Percentiles rank a stretch among this genome's conserved stretches.
Evolutionary conservation across 306 rosid genomes (phyloP).

Genomic region (Cucurbita maxima): DNA sequence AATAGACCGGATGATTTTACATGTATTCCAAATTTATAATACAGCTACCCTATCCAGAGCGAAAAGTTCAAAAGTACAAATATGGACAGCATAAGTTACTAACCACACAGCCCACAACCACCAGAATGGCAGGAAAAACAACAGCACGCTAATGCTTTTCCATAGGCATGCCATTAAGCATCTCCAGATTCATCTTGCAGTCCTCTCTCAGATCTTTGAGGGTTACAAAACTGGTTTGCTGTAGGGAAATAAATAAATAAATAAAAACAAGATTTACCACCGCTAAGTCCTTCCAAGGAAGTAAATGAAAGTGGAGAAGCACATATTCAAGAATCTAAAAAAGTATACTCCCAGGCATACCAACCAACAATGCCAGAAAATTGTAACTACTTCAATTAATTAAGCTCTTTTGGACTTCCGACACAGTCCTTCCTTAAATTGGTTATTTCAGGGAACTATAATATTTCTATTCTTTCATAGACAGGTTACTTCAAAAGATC

Average conservation of each 20-base stretch:
- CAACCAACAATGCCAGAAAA: not conserved
- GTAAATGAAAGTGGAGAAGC: not conserved
- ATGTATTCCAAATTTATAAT: conserved; percentile 2
- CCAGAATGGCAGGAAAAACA: conserved; percentile 2
- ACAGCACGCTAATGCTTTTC: conserved; percentile 26
- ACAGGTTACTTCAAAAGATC: not conserved
- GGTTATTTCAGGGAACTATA: not conserved
- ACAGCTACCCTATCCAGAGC: conserved; percentile 2
- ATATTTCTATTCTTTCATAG: not conserved
- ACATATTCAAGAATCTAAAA: not conserved
- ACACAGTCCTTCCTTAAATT: not conserved
- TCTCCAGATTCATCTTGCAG: conserved; percentile 67
- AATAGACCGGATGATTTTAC: not conserved
- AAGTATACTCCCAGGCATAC: not conserved
- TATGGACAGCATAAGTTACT: not conserved
- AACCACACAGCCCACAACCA: conserved; percentile 24
- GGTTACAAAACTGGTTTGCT: conserved; percentile 44
- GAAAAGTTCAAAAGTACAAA: not conserved
- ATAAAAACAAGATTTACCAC: not conserved
- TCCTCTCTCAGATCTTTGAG: conserved; percentile 60
- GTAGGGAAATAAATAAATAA: not conserved
- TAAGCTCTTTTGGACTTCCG: not conserved
- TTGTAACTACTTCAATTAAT: not conserved
- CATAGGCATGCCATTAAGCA: conserved; percentile 20
- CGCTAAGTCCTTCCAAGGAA: not conserved